These are phyloP conservation scores for Aspergillus sp. DNA, from an alignment of 2,329 filamentous ascomycete species.

Conservation along the genomic window DNA sequence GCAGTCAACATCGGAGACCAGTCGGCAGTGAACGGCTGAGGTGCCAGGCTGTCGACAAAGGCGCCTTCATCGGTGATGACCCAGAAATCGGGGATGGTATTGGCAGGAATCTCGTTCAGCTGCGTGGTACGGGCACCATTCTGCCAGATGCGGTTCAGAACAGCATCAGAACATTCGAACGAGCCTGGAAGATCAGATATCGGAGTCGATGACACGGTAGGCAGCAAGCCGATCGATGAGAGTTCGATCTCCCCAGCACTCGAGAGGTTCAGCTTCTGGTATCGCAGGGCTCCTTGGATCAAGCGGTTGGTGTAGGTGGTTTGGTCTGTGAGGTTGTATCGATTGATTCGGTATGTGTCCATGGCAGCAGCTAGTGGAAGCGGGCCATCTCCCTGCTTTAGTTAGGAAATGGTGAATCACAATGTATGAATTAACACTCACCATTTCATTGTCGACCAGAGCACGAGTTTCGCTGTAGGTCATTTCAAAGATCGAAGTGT, in stretches of 20 bases:
- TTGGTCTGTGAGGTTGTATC: constrained; percentile 27
- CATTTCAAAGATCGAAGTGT: constrained; percentile 10
- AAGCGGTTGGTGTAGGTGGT: constrained; percentile 25
- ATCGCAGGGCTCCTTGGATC: constrained; percentile 33
- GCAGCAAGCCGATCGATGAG: constrained; percentile 21
- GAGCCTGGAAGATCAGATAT: constrained; percentile 6
- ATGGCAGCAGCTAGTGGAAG: constrained; percentile 31
- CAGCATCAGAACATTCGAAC: constrained; percentile 9
- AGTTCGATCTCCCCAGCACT: constrained; percentile 23
- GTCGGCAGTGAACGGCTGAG: constrained; percentile 5
- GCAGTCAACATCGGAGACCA: constrained; percentile 3
- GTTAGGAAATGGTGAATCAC: too few relatives aligned
- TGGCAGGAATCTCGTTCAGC: constrained; percentile 8
- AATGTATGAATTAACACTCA: not conserved
- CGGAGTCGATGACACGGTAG: constrained; percentile 13
- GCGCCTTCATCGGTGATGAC: constrained; percentile 9
- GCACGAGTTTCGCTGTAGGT: constrained; percentile 8
- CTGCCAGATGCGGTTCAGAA: constrained; percentile 8
- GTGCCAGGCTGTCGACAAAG: constrained; percentile 7
- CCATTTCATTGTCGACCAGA: constrained; percentile 7
- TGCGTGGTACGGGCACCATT: constrained; percentile 9
- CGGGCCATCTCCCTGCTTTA: constrained; percentile 22
- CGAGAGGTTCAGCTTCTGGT: constrained; percentile 34
- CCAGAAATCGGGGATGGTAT: constrained; percentile 8
- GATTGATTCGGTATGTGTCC: constrained; percentile 33